Percentiles rank a stretch among this genome's conserved stretches.
Conservation (phyloP, 2,329 filamentous ascomycete species). For the Fusarium aywerte region DNA sequence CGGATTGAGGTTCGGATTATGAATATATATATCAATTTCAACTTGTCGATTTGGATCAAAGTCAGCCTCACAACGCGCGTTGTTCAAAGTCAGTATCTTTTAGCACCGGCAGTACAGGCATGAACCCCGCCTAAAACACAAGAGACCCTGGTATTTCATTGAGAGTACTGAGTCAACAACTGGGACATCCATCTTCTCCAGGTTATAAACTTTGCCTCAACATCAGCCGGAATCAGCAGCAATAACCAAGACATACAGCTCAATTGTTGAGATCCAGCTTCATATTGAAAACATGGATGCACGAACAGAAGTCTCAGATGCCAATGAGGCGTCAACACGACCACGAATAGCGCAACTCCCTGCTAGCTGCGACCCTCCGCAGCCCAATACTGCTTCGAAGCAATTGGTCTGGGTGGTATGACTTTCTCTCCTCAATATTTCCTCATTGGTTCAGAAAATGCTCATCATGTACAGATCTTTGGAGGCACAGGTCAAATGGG, state of each 20-base stretch:
- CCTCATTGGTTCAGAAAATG: neutral
- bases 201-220: conserved; percentile 7
- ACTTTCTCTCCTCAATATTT: neutral
- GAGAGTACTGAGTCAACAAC: conserved; percentile 2
- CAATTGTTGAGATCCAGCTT: neutral
- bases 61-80: neutral
- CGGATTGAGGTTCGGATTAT: neutral
- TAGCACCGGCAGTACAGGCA: conserved; percentile 18
- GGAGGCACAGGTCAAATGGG: conserved; percentile 98
- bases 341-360: conserved; percentile 69
- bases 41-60: neutral
- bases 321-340: conserved; percentile 45
- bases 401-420: conserved; percentile 88
- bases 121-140: conserved; percentile 24
- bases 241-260: neutral
- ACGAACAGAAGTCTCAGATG: conserved; percentile 43
- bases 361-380: conserved; percentile 85
- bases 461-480: conserved; percentile 71
- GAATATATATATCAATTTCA: neutral
- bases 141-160: conserved; percentile 25
- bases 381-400: conserved; percentile 73
- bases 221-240: conserved; percentile 4
- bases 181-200: neutral
- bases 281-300: conserved; percentile 41
- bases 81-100: neutral